phyloP scores from a whole-genome alignment of 352 stramenopile species.

The Pythium apleroticum region DNA sequence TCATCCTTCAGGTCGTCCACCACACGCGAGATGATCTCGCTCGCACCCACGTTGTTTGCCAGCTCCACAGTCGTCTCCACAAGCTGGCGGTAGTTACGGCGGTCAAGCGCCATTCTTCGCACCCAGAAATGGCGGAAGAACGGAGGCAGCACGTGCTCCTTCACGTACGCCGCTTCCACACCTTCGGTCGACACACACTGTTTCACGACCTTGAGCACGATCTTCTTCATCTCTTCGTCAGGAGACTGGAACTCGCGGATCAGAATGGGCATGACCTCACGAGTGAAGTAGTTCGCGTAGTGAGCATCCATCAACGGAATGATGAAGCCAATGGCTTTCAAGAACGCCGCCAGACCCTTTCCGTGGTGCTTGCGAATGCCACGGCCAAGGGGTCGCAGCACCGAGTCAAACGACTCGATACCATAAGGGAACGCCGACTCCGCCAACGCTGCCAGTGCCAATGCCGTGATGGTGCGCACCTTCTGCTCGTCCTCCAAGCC shows the following conservation, averaged over 20 bases:
- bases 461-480: conserved; percentile 97
- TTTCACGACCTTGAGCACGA: conserved; percentile 96
- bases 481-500: conserved; percentile 98
- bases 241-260: conserved; percentile 98
- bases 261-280: conserved; percentile 99
- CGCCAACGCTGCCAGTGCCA: conserved; percentile 96
- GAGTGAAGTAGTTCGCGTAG: conserved; percentile 99
- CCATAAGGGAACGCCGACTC: conserved; percentile 98
- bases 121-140: conserved; percentile 99
- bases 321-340: conserved; percentile 99
- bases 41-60: conserved; percentile 98
- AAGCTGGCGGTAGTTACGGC: conserved; percentile 97
- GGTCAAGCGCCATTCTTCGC: conserved; percentile 96
- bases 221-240: conserved; percentile 99
- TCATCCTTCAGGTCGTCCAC: conserved; percentile 99
- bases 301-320: conserved; percentile 99
- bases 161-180: conserved; percentile 98
- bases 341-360: conserved; percentile 97
- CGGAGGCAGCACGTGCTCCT: conserved; percentile 97
- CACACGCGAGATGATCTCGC: conserved; percentile 97
- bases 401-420: conserved; percentile 99
- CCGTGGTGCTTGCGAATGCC: conserved; percentile 97
- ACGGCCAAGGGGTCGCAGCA: conserved; percentile 97
- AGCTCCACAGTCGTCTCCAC: conserved; percentile 99
- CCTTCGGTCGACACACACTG: conserved; percentile 98